phyloP scores from a whole-genome alignment of 768 basidiomycete genomes.

The Tylopilus vinaceipallidus region DNA sequence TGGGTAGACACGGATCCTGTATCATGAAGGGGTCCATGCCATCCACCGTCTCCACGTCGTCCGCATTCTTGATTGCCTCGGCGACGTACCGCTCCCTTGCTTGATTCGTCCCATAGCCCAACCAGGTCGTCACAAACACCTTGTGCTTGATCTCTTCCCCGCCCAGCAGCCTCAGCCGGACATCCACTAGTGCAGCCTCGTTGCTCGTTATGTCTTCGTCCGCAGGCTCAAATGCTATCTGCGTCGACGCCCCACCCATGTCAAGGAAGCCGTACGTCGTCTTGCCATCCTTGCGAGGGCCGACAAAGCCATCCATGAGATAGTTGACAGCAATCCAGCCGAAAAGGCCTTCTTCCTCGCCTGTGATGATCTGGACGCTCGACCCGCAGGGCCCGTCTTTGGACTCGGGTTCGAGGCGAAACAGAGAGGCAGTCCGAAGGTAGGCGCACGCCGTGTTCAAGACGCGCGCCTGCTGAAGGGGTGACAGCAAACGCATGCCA shows the following conservation, averaged over 20 bases:
- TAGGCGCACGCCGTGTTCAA: conserved; percentile 77
- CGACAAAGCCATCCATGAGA: conserved; percentile 92
- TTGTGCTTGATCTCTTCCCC: conserved; percentile 88
- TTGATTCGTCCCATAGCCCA: conserved; percentile 97
- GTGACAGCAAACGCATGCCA: conserved; percentile 87
- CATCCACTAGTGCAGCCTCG: conserved; percentile 63
- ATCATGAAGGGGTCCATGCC: conserved; percentile 40
- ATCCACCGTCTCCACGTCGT: conserved; percentile 32
- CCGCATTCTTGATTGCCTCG: conserved; percentile 56
- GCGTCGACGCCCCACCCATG: conserved; percentile 99
- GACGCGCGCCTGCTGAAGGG: conserved; percentile 65
- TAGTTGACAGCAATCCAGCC: conserved; percentile 99
- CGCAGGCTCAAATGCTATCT: conserved; percentile 95
- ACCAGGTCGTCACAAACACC: conserved; percentile 97
- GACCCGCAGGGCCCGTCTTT: conserved; percentile 82
- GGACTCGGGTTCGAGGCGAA: conserved; percentile 69
- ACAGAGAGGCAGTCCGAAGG: conserved; percentile 71
- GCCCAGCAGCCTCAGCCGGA: conserved; percentile 75
- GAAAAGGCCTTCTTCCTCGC: conserved; percentile 97
- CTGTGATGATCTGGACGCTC: conserved; percentile 91
- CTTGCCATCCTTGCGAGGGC: conserved; percentile 41
- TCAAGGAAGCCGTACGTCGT: conserved; percentile 98
- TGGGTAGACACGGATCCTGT: conserved; percentile 89
- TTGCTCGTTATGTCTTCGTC: conserved; percentile 49
- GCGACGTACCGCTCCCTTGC: conserved; percentile 93